Evolutionary conservation across 148 eudicot species (phyloP).

Genomic region (Persicaria tinctoria): DNA sequence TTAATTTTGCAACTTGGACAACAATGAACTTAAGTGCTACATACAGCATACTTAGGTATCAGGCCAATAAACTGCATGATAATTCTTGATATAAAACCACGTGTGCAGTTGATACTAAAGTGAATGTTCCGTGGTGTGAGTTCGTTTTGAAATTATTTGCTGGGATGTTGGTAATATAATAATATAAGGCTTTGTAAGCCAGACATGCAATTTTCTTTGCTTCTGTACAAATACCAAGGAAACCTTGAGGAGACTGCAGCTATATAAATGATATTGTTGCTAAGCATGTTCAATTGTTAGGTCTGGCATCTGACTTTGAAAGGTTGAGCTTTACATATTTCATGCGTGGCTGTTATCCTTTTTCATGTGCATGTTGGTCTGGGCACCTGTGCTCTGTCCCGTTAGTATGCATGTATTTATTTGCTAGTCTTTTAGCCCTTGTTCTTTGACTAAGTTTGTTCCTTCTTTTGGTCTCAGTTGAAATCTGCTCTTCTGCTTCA

Average conservation of each 20-base stretch:
- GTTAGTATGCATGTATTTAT: background rate
- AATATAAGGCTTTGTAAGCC: no score
- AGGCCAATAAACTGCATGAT: background rate
- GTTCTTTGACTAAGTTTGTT: background rate
- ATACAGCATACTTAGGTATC: background rate
- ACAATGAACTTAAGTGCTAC: background rate
- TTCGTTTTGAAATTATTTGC: no score
- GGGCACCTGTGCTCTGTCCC: background rate
- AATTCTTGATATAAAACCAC: no score
- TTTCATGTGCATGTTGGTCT: background rate
- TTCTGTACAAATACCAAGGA: no score
- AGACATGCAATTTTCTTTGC: no score
- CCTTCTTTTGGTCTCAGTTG: conserved; percentile 38
- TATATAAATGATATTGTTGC: no score
- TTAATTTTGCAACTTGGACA: background rate
- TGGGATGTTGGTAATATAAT: no score
- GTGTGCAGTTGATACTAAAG: no score
- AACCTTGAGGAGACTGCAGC: no score
- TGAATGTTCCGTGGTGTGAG: no score
- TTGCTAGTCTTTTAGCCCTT: background rate
- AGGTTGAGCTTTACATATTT: background rate
- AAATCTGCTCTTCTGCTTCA: conserved; percentile 69
- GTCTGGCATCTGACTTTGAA: no score
- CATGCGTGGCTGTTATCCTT: background rate
- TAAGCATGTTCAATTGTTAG: no score